These are phyloP conservation scores for Talaromyces sp. DNA, from an alignment of 2,329 filamentous ascomycete species.

Conservation along the genomic window DNA sequence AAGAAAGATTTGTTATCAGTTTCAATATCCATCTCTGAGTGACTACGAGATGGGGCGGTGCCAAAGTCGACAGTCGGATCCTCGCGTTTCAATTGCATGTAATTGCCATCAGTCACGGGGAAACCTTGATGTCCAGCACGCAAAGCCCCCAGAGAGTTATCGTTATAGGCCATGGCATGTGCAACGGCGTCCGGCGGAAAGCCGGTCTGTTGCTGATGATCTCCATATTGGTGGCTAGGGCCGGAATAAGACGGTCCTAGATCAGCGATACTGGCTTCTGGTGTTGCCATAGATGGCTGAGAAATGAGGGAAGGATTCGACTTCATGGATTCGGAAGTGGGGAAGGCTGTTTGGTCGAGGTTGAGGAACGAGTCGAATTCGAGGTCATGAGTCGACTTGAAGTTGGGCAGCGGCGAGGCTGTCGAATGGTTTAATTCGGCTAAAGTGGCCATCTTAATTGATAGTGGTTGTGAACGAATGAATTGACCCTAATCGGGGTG, in stretches of 20 bases:
- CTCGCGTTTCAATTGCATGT: constrained; percentile 51
- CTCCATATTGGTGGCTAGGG: constrained; percentile 91
- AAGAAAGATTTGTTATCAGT: constrained; percentile 68
- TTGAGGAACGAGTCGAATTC: constrained; percentile 49
- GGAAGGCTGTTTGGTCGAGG: constrained; percentile 44
- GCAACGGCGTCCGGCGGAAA: constrained; percentile 80
- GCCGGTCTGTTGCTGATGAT: constrained; percentile 93
- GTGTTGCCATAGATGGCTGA: constrained; percentile 37
- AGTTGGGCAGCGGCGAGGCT: constrained; percentile 29
- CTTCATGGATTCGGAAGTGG: constrained; percentile 34
- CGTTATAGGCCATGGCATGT: constrained; percentile 74
- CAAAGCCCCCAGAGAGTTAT: constrained; percentile 47
- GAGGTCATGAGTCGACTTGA: constrained; percentile 40
- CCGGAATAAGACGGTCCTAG: constrained; percentile 59
- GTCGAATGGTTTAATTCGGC: constrained; percentile 32
- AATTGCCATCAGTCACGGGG: constrained; percentile 58
- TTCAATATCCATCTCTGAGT: constrained; percentile 64
- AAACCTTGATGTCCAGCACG: constrained; percentile 36
- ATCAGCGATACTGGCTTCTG: constrained; percentile 36
- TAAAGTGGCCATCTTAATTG: constrained; percentile 25
- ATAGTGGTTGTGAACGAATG: neutral
- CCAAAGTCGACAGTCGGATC: constrained; percentile 63
- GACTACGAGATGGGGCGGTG: constrained; percentile 55
- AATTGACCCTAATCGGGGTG: neutral
- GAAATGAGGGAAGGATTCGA: constrained; percentile 35